Evolutionary conservation across 768 basidiomycete species (phyloP), one percentile per base, ranked within the genome.

Genomic region (Macrocybe gigantea): DNA sequence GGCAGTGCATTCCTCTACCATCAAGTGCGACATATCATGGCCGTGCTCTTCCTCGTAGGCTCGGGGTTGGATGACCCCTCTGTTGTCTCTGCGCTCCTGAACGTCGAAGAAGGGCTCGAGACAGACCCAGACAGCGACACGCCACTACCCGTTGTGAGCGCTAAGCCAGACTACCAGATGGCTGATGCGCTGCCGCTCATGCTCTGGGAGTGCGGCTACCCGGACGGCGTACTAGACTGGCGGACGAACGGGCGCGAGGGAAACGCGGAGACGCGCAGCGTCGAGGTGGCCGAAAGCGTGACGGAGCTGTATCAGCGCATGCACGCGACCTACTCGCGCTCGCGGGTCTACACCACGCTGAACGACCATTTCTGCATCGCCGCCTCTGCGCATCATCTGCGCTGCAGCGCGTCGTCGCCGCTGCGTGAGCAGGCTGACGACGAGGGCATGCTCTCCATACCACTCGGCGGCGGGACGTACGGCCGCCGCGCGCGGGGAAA

Each of bases 11-110:
- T 95, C 61, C 72, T 98, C 37, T 97, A 93, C 66, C 92, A 98
- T 65, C 94, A 96, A 71, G 94, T 96, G 10, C 79, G 94, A 34
- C 92, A 94, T 57, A 94, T 96, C 67, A 87, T 96, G 79, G 89
- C 88, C 2, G 63, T 95, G 43, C 74, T 98, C 13, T 91, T 97
- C 64, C 82, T 96, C 42, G 78, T 95, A 44, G 95, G 93, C 12
- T 65, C 85, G 0, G 80, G 87, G 0, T 74, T 93, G 47, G 95
- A 97, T 60, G 59, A 68, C 5, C 85, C 90, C 0, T 73, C 73
- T 13, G 70, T 95, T 49, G 70, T 97, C 10, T 69, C 79, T 8
- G 70, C 82, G 8, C 72, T 98, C 15, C 72, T 96, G 61, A 88
- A 95, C 63, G 78, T 82, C 13, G 75, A 77, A 48, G 70, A 66